A percentile compares a stretch with the other conserved stretches of the same genome.
Conservation (phyloP, 768 basidiomycete genomes). For the Pleurotus platypus region DNA sequence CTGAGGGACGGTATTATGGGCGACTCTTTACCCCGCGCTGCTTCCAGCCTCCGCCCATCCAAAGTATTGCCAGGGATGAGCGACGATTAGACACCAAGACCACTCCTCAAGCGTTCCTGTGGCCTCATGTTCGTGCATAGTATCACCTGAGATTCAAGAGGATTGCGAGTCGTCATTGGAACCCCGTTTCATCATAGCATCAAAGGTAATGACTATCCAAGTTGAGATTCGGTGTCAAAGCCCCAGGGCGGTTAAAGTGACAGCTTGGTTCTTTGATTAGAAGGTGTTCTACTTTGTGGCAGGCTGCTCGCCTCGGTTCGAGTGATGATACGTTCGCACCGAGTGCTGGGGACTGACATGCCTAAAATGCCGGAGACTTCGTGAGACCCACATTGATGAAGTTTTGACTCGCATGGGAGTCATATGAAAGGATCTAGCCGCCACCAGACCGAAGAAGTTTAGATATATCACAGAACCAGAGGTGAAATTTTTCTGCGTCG, state of each 20-base stretch:
- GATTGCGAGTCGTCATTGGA: neutral
- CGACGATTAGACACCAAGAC: neutral
- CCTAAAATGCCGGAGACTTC: neutral
- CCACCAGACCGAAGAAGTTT: neutral
- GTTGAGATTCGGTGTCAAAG: too few relatives aligned
- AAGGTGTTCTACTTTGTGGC: too few relatives aligned
- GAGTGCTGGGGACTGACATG: neutral
- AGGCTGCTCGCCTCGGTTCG: neutral
- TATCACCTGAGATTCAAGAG: neutral
- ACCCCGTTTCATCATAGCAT: slow-evolving; percentile 9
- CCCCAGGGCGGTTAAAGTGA: too few relatives aligned
- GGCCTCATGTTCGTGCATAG: too few relatives aligned
- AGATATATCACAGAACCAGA: neutral
- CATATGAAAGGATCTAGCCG: neutral
- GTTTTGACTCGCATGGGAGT: slow-evolving; percentile 1
- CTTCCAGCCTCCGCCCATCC: neutral
- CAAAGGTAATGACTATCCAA: slow-evolving; percentile 6
- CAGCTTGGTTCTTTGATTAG: too few relatives aligned
- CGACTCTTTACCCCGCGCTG: slow-evolving; percentile 25
- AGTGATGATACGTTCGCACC: neutral
- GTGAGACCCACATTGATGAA: slow-evolving; percentile 2
- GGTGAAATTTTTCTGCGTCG: too few relatives aligned
- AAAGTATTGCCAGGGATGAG: neutral
- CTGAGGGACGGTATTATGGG: slow-evolving; percentile 71
- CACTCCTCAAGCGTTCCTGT: too few relatives aligned